Percentiles rank a stretch among this genome's conserved stretches.
Conservation (phyloP, 768 basidiomycete genomes). For the Russula virescens region DNA sequence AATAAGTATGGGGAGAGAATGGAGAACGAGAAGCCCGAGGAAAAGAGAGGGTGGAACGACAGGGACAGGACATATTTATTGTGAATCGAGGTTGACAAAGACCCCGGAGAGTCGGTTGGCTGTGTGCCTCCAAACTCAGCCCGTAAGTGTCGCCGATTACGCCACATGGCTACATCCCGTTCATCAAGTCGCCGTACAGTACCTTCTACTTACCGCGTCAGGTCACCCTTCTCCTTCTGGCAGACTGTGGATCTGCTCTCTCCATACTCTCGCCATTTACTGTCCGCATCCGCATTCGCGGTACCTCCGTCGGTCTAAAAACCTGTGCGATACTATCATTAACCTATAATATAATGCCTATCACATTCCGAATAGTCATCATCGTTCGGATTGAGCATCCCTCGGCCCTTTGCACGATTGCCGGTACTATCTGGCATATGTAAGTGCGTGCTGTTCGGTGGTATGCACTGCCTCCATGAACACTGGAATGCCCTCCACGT, state of each 20-base stretch:
- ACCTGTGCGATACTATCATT: too few relatives aligned
- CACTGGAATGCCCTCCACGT: not conserved
- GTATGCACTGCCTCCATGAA: not conserved
- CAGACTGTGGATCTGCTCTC: too few relatives aligned
- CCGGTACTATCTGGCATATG: not conserved
- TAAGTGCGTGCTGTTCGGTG: slow-evolving; percentile 15
- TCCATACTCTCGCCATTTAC: too few relatives aligned
- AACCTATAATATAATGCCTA: too few relatives aligned
- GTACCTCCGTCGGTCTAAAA: too few relatives aligned
- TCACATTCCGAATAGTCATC: not conserved
- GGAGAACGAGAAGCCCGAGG: not conserved
- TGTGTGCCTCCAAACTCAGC: too few relatives aligned
- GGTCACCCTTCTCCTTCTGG: not conserved
- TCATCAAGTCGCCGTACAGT: too few relatives aligned
- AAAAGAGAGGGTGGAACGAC: slow-evolving; percentile 16
- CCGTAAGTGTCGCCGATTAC: slow-evolving; percentile 18
- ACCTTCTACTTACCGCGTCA: not conserved
- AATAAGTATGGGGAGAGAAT: slow-evolving; percentile 2
- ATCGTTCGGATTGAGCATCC: not conserved
- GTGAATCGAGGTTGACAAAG: slow-evolving; percentile 16
- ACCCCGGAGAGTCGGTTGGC: slow-evolving; percentile 13
- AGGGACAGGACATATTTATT: slow-evolving; percentile 17
- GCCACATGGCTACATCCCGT: not conserved
- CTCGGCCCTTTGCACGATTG: slow-evolving; percentile 8
- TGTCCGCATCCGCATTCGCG: too few relatives aligned